Base-by-base conservation (phyloP, 164 flowering plant genomes). In the Macadamia integrifolia region DNA sequence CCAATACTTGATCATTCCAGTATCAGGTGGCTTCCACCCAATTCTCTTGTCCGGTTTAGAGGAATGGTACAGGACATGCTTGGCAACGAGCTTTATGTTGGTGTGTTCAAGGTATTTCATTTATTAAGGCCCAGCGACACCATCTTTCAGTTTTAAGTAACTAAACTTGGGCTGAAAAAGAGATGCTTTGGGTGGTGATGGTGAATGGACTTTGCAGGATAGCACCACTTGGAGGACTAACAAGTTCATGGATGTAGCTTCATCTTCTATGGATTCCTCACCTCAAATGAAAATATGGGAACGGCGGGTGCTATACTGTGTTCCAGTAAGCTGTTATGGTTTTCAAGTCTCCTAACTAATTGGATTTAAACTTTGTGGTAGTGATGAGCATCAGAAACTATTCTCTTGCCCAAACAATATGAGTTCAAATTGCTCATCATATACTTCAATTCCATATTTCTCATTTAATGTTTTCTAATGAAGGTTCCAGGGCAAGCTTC, bases 21-120 rank as follows among this genome's bases (percentile, higher is more conserved):
- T n/a, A 59, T 84, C 11, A 68, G 68, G 53, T 66, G 75, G 75
- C 57, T 91, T 68, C 80, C 71, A 69, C 90, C 97, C 17, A 88
- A 89, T 72, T 83, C 90, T 10, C 79, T 92, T 10, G 94, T 94
- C 60, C 80, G 94, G 0, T 92, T 88, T 69, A 79, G 91, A 17
- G 98, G 98, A 58, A 90, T 94, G 99, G 79, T 92, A 17, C 98
- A 94, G 68, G 98, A 94, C 76, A 88, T 88, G 97, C 77, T 88
- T 64, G 97, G 92, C 3, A 86, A 87, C 76, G 99, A 94, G 64
- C 79, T 85, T 61, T 94, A 94, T 71, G 86, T 80, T 74, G 99
- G 98, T 58, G 92, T 91, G 66, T 86, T 83, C 68, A 94, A 94
- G 98, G 98, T 90, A 78, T 5, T 31, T 17, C 13, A 0, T 29